A percentile compares a stretch with the other conserved stretches of the same genome.
Conservation (phyloP, 176 grass and related monocot genomes). For the Guadua angustifolia region DNA sequence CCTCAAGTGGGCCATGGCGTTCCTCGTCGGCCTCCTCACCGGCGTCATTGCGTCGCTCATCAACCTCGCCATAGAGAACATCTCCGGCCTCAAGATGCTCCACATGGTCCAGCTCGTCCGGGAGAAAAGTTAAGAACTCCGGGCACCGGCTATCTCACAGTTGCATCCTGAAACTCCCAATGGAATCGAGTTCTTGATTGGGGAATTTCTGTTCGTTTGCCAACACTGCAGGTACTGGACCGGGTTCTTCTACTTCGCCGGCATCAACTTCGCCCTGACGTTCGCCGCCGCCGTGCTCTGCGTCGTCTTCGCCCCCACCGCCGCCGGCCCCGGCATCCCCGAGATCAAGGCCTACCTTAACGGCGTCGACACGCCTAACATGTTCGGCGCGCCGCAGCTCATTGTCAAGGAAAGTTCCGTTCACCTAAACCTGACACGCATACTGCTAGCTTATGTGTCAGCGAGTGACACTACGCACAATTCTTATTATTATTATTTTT, state of each 20-base stretch:
- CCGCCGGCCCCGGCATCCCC: conserved; percentile 92
- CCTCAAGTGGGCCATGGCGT: conserved; percentile 88
- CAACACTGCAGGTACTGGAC: conserved; percentile 59
- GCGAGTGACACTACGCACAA: background rate
- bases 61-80: conserved; percentile 97
- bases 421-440: background rate
- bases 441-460: background rate
- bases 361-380: conserved; percentile 94
- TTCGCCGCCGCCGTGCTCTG: conserved; percentile 71
- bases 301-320: conserved; percentile 91
- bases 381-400: conserved; percentile 75
- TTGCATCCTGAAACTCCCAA: background rate
- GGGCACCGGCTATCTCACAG: background rate
- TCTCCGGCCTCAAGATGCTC: conserved; percentile 87
- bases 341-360: conserved; percentile 99
- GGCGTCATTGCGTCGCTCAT: conserved; percentile 84
- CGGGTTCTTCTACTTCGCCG: conserved; percentile 82
- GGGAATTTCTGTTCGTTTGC: background rate
- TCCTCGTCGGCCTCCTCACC: conserved; percentile 88
- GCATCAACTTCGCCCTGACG: conserved; percentile 70
- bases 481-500: background rate
- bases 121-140: conserved; percentile 46
- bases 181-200: background rate
- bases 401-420: conserved; percentile 65
- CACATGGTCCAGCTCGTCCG: conserved; percentile 70